These are phyloP conservation scores for Pichia phayaonensis DNA, from an alignment of 805 yeast genomes.

Conservation along the genomic window DNA sequence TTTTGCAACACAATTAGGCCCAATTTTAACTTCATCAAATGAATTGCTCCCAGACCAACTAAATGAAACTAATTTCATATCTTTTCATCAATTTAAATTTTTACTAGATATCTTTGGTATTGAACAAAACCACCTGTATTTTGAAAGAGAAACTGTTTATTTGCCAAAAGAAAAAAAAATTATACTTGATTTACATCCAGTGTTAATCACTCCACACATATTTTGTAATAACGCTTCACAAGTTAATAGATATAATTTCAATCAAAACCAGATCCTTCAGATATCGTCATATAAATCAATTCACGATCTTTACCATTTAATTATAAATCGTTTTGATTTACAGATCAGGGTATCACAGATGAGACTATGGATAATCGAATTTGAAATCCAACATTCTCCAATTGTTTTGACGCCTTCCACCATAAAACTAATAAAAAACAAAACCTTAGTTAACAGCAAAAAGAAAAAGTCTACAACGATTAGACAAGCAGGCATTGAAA, in stretches of 20 bases:
- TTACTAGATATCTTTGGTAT: slow-evolving; percentile 51
- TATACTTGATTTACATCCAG: slow-evolving; percentile 21
- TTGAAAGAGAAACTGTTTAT: slow-evolving; percentile 30
- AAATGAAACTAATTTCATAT: slow-evolving; percentile 25
- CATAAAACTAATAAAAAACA: slow-evolving; percentile 13
- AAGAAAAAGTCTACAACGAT: slow-evolving; percentile 9
- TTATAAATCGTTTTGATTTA: background rate
- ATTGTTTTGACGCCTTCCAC: slow-evolving; percentile 15
- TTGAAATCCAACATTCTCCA: slow-evolving; percentile 10
- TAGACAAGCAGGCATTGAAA: slow-evolving; percentile 7
- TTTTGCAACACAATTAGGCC: slow-evolving; percentile 31
- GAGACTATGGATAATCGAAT: slow-evolving; percentile 23
- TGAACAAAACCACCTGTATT: slow-evolving; percentile 30
- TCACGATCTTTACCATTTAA: background rate
- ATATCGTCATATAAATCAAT: background rate
- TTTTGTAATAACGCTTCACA: slow-evolving; percentile 14
- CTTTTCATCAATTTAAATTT: slow-evolving; percentile 37
- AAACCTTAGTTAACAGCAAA: slow-evolving; percentile 17
- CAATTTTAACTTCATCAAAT: slow-evolving; percentile 41
- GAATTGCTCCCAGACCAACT: slow-evolving; percentile 12
- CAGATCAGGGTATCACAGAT: background rate
- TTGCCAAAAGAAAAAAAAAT: slow-evolving; percentile 19
- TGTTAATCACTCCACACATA: slow-evolving; percentile 23
- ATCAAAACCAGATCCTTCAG: slow-evolving; percentile 29
- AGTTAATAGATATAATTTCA: slow-evolving; percentile 25